Evolutionary conservation across 179 eudicot species (phyloP).

Genomic region (Corrigiola litoralis): DNA sequence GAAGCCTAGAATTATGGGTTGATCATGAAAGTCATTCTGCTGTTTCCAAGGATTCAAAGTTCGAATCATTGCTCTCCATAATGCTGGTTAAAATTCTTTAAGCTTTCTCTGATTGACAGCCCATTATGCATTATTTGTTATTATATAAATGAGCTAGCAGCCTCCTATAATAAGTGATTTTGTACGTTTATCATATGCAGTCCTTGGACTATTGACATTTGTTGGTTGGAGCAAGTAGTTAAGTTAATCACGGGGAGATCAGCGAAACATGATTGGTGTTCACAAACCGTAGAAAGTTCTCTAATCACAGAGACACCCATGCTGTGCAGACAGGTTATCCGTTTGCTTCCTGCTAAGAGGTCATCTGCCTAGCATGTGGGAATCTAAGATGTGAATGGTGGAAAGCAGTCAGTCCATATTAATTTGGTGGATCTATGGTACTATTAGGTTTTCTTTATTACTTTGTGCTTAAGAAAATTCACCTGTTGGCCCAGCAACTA

Average conservation of each 20-base stretch:
- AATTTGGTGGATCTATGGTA: not conserved
- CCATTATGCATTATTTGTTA: not conserved
- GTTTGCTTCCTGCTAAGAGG: slow-evolving; percentile 32
- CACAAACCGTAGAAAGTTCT: slow-evolving; percentile 7
- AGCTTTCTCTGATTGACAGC: not conserved
- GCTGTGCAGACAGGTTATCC: slow-evolving; percentile 32
- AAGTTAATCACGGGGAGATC: not conserved
- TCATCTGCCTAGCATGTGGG: slow-evolving; percentile 29
- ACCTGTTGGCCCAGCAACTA: slow-evolving; percentile 14
- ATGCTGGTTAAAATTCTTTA: slow-evolving; percentile 12
- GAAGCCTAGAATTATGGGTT: not conserved
- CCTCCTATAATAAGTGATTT: not conserved
- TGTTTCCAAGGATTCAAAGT: slow-evolving; percentile 15
- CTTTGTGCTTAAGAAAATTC: slow-evolving; percentile 6
- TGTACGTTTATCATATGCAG: not conserved
- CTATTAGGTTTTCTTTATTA: not conserved
- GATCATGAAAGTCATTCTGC: not conserved
- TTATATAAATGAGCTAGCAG: not conserved
- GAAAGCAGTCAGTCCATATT: not conserved
- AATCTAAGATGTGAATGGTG: slow-evolving; percentile 21
- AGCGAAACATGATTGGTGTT: slow-evolving; percentile 7
- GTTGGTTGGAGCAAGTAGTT: not conserved
- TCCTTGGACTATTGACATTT: slow-evolving; percentile 3
- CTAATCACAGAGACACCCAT: slow-evolving; percentile 4
- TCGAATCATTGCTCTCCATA: slow-evolving; percentile 24